phyloP scores from a whole-genome alignment of 2,329 filamentous ascomycete species.

The Gnomoniopsis sp. region DNA sequence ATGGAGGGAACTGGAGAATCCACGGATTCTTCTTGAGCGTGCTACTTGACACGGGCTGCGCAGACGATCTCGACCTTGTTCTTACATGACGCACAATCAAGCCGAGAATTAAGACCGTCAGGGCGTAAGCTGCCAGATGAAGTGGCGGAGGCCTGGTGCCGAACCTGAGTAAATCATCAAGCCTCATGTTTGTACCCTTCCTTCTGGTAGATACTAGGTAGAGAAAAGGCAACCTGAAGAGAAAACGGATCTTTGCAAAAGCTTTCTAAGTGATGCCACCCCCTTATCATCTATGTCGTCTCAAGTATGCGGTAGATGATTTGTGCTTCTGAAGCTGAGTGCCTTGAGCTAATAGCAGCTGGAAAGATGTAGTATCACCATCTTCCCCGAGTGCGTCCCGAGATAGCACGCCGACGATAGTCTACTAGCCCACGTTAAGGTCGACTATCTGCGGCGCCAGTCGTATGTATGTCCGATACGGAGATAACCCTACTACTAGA shows the following conservation, averaged over 20 bases:
- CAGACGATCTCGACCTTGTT: not conserved
- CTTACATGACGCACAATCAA: not conserved
- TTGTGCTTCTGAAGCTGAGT: too few species aligned
- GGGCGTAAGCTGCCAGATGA: not conserved
- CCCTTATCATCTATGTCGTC: too few species aligned
- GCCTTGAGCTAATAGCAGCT: not conserved
- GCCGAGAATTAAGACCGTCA: constrained; percentile 2
- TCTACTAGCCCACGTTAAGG: constrained; percentile 3
- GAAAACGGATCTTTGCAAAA: not conserved
- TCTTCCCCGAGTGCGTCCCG: constrained; percentile 8
- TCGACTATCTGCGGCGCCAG: not conserved
- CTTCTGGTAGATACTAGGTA: not conserved
- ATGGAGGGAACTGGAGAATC: constrained; percentile 15
- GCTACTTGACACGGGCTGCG: not conserved
- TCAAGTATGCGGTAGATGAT: too few species aligned
- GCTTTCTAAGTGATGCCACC: not conserved
- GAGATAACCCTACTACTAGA: constrained; percentile 8
- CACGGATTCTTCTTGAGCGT: constrained; percentile 9
- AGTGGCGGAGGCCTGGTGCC: not conserved
- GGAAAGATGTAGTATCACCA: not conserved
- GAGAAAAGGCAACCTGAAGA: not conserved
- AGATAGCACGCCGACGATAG: constrained; percentile 1
- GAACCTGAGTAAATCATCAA: not conserved
- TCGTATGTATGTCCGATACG: constrained; percentile 10
- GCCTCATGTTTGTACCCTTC: not conserved